Evolutionary conservation across 495 filamentous ascomycete genomes (phyloP), one percentile per base, ranked within the genome.

Genomic region (Bacidia rubella): DNA sequence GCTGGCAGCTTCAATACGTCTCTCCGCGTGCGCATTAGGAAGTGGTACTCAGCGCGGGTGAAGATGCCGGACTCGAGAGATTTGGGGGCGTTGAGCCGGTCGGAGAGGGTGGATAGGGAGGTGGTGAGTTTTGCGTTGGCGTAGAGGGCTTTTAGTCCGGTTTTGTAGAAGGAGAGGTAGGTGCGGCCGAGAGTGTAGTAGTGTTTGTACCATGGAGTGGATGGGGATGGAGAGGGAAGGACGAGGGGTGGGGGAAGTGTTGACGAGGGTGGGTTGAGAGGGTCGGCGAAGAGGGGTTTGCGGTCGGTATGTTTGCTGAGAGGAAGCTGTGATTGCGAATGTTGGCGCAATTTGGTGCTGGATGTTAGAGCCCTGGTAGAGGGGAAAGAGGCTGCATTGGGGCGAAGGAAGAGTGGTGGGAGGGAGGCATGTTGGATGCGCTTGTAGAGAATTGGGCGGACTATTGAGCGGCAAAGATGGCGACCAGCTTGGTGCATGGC

Each of bases 91-190:
- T 60, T 57, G 58, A 66, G 2, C 57, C 65, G 10, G 65, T 60
- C 0, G 66, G 69, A 23, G 54, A 70, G 50, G 62, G 77, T 21
- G 58, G 56, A 51, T 61, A 68, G 23, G 54, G 49, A 57, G 59
- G 19, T 71, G 63, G 12, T 64, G 11, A n/a, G 55, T 52, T 41
- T 67, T 62, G 58, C 66, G 68, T 87, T 88, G 24, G 58, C 60
- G 53, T 68, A 71, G 51, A 95, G 79, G 50, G 81, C 77, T 57
- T 74, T 76, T 23, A 95, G 64, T 12, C 90, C 90, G 22, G 78
- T 76, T 64, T 93, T 94, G 78, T 95, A 97, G 76, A 97, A 97
- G 26, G 67, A 65, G 4, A 80, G 60, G 55, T 72, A 76, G 55
- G 70, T 67, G 54, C 66, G 69, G 47, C 71, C 74, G 38, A 68